Percentiles rank a stretch among this genome's conserved stretches.
Evolutionary conservation across 257 asterid species (phyloP).

Genomic region (Solanum paucissectum): DNA sequence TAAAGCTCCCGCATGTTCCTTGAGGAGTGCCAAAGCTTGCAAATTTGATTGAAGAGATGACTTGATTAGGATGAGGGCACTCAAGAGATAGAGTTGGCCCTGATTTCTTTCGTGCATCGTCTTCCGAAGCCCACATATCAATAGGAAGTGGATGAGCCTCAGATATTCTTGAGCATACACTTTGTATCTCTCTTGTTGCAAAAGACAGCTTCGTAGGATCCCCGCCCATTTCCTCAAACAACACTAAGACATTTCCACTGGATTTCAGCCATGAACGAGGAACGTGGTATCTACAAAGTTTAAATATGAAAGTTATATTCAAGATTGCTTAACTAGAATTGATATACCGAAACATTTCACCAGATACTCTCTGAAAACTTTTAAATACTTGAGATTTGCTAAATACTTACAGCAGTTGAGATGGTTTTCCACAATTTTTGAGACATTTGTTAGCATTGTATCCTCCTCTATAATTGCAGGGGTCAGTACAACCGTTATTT

Average conservation of each 20-base stretch:
- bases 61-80: conserved; percentile 58
- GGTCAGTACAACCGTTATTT: conserved; percentile 33
- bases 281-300: conserved; percentile 62
- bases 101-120: conserved; percentile 17
- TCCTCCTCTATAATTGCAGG: conserved; percentile 70
- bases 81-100: conserved; percentile 42
- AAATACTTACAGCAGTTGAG: conserved; percentile 64
- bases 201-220: conserved; percentile 71
- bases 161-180: conserved; percentile 53
- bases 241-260: conserved; percentile 48
- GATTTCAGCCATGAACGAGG: conserved; percentile 84
- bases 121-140: conserved; percentile 54
- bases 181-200: conserved; percentile 42
- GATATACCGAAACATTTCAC: not conserved
- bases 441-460: conserved; percentile 50
- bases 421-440: conserved; percentile 69
- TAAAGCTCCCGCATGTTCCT: conserved; percentile 77
- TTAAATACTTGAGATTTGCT: not conserved
- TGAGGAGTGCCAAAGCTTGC: conserved; percentile 88
- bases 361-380: not conserved
- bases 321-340: not conserved
- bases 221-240: conserved; percentile 85
- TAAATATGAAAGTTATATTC: not conserved
- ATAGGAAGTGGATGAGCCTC: conserved; percentile 70
- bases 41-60: conserved; percentile 58